phyloP scores from a whole-genome alignment of 2,329 filamentous ascomycete genomes.

The Exophiala sp. region DNA sequence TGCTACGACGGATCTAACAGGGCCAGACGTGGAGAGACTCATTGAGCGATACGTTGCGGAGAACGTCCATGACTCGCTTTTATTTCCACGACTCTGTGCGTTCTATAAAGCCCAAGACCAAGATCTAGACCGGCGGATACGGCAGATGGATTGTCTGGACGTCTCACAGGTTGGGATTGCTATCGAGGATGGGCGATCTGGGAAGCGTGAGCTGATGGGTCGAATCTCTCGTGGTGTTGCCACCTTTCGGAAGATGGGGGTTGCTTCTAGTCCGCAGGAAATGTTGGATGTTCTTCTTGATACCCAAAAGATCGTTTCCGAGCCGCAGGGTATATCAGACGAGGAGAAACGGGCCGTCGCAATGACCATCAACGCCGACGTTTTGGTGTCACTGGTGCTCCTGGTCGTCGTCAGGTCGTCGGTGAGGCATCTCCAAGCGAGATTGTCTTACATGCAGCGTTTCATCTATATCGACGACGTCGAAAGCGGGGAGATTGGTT shows the following conservation, averaged over 20 bases:
- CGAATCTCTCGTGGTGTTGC: slow-evolving; percentile 74
- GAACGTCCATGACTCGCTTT: slow-evolving; percentile 74
- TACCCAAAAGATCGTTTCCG: slow-evolving; percentile 78
- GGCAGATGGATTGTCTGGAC: slow-evolving; percentile 89
- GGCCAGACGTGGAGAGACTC: slow-evolving; percentile 81
- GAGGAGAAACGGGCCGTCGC: slow-evolving; percentile 49
- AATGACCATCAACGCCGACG: slow-evolving; percentile 75
- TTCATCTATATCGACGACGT: slow-evolving; percentile 98
- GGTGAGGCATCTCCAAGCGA: slow-evolving; percentile 77
- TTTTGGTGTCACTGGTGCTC: slow-evolving; percentile 81
- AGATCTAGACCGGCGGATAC: slow-evolving; percentile 81
- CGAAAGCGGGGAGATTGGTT: slow-evolving; percentile 91
- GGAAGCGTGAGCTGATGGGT: slow-evolving; percentile 73
- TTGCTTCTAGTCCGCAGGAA: slow-evolving; percentile 73
- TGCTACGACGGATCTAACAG: slow-evolving; percentile 87
- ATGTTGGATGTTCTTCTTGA: slow-evolving; percentile 77
- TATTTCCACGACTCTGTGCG: slow-evolving; percentile 76
- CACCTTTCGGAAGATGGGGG: slow-evolving; percentile 78
- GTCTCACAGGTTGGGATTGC: slow-evolving; percentile 88
- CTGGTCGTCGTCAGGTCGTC: slow-evolving; percentile 90
- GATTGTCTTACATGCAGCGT: slow-evolving; percentile 89
- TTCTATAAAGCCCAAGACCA: slow-evolving; percentile 76
- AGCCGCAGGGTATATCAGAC: slow-evolving; percentile 39
- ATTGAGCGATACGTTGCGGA: slow-evolving; percentile 94
- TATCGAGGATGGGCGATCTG: slow-evolving; percentile 69